These are phyloP conservation scores for Penicillium griseofulvum DNA, from an alignment of 2,329 filamentous ascomycete species.

Conservation along the genomic window DNA sequence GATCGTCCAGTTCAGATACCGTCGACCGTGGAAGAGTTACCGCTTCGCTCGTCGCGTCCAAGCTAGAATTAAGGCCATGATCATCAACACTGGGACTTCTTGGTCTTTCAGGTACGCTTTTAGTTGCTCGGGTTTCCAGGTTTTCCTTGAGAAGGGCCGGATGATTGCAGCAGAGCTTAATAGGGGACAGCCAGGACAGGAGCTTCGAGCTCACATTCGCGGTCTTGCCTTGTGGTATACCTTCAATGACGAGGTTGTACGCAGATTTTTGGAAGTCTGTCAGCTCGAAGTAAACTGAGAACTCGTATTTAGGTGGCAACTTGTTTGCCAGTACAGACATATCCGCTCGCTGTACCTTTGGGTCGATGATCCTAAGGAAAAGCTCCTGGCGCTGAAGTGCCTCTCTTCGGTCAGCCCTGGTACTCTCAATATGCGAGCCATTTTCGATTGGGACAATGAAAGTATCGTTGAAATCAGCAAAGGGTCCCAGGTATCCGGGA, in stretches of 20 bases:
- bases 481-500: conserved; percentile 70
- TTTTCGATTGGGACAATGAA: conserved; percentile 71
- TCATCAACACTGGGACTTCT: background rate
- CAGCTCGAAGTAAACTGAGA: conserved; percentile 71
- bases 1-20: conserved; percentile 31
- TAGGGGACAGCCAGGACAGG: conserved; percentile 55
- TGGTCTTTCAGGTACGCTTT: background rate
- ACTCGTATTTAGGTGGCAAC: conserved; percentile 75
- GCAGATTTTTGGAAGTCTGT: conserved; percentile 62
- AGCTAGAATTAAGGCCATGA: no score
- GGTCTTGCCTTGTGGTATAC: conserved; percentile 30
- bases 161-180: conserved; percentile 59
- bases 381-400: conserved; percentile 67
- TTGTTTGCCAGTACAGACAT: conserved; percentile 64
- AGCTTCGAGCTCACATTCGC: conserved; percentile 44
- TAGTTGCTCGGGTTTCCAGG: conserved; percentile 31
- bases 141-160: conserved; percentile 54
- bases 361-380: conserved; percentile 68
- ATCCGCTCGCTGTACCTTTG: conserved; percentile 75
- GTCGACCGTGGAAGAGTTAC: background rate
- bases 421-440: conserved; percentile 68
- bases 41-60: conserved; percentile 5
- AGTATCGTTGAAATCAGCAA: conserved; percentile 65
- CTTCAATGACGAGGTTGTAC: conserved; percentile 57
- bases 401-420: conserved; percentile 51